Conservation (phyloP, 2,329 filamentous ascomycete species). For the Didymella arachidicola region DNA sequence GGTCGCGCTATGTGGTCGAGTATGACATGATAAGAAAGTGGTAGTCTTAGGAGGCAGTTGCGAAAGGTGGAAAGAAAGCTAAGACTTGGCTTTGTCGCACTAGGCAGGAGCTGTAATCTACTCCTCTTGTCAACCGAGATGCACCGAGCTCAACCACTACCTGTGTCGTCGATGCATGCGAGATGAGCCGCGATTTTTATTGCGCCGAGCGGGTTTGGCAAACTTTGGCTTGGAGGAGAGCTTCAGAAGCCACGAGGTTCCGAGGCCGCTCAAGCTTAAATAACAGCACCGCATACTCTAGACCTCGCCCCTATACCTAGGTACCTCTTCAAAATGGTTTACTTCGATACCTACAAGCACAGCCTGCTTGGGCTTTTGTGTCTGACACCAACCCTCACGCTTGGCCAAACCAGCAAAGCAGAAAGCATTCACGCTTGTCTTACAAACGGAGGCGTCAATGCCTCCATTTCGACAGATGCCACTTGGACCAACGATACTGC, state of each 20-base stretch:
- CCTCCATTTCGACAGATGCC: constrained; percentile 13
- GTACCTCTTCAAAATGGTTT: background rate
- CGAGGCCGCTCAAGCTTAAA: background rate
- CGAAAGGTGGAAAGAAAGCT: background rate
- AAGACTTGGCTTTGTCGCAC: constrained; percentile 7
- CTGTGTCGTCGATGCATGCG: background rate
- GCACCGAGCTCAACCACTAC: background rate
- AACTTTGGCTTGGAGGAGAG: background rate
- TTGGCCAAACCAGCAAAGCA: constrained; percentile 14
- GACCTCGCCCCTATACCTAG: background rate
- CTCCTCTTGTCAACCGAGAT: constrained; percentile 1
- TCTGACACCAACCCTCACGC: constrained; percentile 7
- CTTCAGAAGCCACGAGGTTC: background rate
- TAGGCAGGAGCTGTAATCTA: background rate
- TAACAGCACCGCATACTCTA: background rate
- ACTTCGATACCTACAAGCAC: constrained; percentile 7
- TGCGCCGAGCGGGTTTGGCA: background rate
- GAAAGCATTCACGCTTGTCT: constrained; percentile 17
- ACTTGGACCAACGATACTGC: constrained; percentile 25
- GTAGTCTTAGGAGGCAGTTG: background rate
- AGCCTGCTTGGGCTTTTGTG: constrained; percentile 9
- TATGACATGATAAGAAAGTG: background rate
- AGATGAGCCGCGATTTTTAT: constrained; percentile 9
- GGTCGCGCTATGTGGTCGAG: background rate
- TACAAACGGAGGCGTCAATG: constrained; percentile 7